phyloP scores from a whole-genome alignment of 169 alveolate genomes.

The Plasmodium malariae region DNA sequence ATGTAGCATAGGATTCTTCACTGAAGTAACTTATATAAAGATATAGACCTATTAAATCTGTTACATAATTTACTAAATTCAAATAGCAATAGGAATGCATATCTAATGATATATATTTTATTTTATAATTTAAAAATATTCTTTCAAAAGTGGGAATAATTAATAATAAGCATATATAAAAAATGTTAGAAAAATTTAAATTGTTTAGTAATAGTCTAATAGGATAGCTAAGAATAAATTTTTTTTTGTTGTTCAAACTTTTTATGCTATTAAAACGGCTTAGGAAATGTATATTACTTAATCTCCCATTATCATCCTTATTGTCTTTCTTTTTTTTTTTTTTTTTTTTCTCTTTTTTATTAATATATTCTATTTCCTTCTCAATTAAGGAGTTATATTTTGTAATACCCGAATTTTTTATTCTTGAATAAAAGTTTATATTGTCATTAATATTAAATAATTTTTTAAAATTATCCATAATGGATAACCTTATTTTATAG shows the following conservation, averaged over 20 bases:
- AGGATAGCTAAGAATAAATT: conserved; percentile 49
- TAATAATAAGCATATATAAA: conserved; percentile 72
- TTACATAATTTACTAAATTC: conserved; percentile 40
- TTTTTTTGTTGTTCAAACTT: conserved; percentile 28
- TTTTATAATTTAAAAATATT: conserved; percentile 77
- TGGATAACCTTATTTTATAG: conserved; percentile 14
- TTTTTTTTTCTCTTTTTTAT: conserved; percentile 26
- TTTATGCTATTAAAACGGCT: not conserved
- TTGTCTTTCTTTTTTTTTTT: not conserved
- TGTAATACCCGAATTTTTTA: not conserved
- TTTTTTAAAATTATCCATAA: conserved; percentile 17
- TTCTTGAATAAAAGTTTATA: not conserved
- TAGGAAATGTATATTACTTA: not conserved
- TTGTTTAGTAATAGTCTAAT: conserved; percentile 63
- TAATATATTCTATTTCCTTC: conserved; percentile 25
- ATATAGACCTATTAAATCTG: conserved; percentile 68
- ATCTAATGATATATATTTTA: conserved; percentile 46
- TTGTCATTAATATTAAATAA: not conserved
- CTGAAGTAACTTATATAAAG: conserved; percentile 61
- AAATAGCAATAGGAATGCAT: conserved; percentile 57
- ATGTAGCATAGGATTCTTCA: conserved; percentile 63
- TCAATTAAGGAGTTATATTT: conserved; percentile 45
- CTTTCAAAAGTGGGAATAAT: conserved; percentile 75
- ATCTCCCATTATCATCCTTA: not conserved
- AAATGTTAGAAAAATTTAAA: conserved; percentile 76